These are phyloP conservation scores for Tausonia pullulans DNA, from an alignment of 1,284 basidiomycete genomes.

Conservation along the genomic window DNA sequence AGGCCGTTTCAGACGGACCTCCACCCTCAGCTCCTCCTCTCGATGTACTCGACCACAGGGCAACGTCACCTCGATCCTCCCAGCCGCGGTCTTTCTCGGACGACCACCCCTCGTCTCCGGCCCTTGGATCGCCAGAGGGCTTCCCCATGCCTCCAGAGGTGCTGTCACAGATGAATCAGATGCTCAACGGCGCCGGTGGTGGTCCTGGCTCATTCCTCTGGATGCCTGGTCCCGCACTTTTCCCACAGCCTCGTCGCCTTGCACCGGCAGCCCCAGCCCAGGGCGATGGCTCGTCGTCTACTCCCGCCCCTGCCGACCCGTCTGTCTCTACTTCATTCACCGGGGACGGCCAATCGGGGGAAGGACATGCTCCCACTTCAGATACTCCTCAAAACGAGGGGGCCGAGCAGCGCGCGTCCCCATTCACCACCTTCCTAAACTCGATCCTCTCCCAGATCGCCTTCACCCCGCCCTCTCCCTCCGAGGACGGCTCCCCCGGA, in stretches of 20 bases:
- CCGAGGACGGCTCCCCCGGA: neutral
- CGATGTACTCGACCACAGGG: no score
- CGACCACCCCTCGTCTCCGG: neutral
- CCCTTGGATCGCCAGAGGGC: neutral
- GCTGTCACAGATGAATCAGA: neutral
- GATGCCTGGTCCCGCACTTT: neutral
- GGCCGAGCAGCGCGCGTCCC: no score
- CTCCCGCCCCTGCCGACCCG: neutral
- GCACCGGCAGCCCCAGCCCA: neutral
- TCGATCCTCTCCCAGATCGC: neutral
- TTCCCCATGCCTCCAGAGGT: neutral
- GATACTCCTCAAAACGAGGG: no score
- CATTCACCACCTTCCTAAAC: neutral
- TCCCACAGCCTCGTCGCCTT: neutral
- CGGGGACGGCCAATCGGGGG: no score
- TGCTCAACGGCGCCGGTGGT: neutral
- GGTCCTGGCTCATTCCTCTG: no score
- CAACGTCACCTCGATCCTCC: no score
- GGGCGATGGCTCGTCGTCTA: neutral
- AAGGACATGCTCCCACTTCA: no score
- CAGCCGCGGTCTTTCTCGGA: neutral
- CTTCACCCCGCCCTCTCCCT: neutral
- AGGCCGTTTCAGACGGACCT: no score
- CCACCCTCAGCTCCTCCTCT: no score
- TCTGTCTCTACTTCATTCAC: neutral